These are phyloP conservation scores for Saprolegnia parasitica DNA, from an alignment of 352 stramenopile species.

Conservation along the genomic window DNA sequence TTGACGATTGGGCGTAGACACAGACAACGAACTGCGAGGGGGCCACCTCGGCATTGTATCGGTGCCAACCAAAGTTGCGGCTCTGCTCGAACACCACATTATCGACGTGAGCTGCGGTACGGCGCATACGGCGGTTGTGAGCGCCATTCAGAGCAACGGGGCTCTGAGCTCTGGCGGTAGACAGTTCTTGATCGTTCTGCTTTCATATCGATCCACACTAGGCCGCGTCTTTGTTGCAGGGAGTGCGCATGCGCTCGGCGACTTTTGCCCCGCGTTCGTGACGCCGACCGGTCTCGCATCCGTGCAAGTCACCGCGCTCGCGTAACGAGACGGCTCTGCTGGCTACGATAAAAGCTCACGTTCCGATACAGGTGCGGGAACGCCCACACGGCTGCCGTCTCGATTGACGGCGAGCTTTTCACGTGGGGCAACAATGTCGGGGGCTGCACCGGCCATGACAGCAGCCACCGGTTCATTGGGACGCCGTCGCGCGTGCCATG, in stretches of 20 bases:
- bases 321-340: background rate
- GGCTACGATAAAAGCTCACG: background rate
- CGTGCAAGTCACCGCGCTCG: constrained; percentile 38
- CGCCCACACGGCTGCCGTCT: constrained; percentile 62
- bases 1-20: background rate
- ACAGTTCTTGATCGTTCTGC: background rate
- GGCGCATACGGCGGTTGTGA: constrained; percentile 58
- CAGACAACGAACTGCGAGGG: constrained; percentile 23
- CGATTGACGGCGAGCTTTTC: constrained; percentile 54
- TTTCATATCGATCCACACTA: background rate
- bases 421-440: constrained; percentile 71
- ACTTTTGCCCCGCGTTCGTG: constrained; percentile 58
- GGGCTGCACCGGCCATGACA: constrained; percentile 54
- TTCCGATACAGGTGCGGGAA: constrained; percentile 45
- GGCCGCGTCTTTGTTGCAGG: constrained; percentile 56
- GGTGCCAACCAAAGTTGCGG: constrained; percentile 3
- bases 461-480: constrained; percentile 37
- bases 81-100: constrained; percentile 35
- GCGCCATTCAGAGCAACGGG: constrained; percentile 24
- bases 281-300: constrained; percentile 29
- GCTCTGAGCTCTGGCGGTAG: background rate
- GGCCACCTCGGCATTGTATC: constrained; percentile 16
- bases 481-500: constrained; percentile 49
- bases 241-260: constrained; percentile 55
- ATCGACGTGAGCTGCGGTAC: constrained; percentile 67